phyloP scores from a whole-genome alignment of 352 stramenopile species.

The Globisporangium takayamanum region DNA sequence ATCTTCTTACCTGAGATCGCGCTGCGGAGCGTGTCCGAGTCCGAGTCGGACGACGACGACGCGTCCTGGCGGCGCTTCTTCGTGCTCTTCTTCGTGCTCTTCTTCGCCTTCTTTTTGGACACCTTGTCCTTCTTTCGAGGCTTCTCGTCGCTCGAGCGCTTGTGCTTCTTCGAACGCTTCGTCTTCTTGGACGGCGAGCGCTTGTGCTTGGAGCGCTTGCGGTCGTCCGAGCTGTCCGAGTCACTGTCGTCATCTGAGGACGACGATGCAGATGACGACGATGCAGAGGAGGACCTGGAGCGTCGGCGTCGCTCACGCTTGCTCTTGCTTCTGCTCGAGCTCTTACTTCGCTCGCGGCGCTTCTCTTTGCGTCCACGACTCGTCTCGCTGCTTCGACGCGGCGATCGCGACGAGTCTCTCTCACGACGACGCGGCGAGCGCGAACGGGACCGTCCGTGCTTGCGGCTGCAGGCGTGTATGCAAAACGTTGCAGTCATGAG shows the following conservation, averaged over 20 bases:
- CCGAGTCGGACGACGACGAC: slow-evolving; percentile 31
- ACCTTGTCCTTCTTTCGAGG: too few relatives aligned
- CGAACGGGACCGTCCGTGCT: neutral
- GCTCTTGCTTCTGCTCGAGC: slow-evolving; percentile 1
- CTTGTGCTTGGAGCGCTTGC: slow-evolving; percentile 7
- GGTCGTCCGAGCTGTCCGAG: slow-evolving; percentile 20
- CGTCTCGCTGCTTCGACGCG: neutral
- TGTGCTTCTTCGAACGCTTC: slow-evolving; percentile 23
- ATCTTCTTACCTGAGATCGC: slow-evolving; percentile 86
- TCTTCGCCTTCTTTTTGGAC: slow-evolving; percentile 25
- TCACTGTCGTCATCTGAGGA: slow-evolving; percentile 24
- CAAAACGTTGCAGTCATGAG: slow-evolving; percentile 2
- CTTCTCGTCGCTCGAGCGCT: neutral
- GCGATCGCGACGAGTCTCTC: slow-evolving; percentile 7
- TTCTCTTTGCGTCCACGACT: slow-evolving; percentile 3
- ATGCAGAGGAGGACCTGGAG: neutral
- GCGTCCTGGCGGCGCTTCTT: slow-evolving; percentile 19
- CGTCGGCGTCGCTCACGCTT: slow-evolving; percentile 1
- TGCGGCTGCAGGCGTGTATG: neutral
- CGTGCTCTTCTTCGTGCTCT: slow-evolving; percentile 29
- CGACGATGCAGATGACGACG: slow-evolving; percentile 13
- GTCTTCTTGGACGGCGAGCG: slow-evolving; percentile 21
- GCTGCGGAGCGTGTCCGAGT: slow-evolving; percentile 66
- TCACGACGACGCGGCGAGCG: slow-evolving; percentile 1
- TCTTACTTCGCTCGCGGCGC: neutral